A percentile compares a stretch with the other conserved stretches of the same genome.
These are phyloP conservation scores for Coleophoma crateriformis DNA, from an alignment of 2,329 filamentous ascomycete genomes.

Conservation along the genomic window DNA sequence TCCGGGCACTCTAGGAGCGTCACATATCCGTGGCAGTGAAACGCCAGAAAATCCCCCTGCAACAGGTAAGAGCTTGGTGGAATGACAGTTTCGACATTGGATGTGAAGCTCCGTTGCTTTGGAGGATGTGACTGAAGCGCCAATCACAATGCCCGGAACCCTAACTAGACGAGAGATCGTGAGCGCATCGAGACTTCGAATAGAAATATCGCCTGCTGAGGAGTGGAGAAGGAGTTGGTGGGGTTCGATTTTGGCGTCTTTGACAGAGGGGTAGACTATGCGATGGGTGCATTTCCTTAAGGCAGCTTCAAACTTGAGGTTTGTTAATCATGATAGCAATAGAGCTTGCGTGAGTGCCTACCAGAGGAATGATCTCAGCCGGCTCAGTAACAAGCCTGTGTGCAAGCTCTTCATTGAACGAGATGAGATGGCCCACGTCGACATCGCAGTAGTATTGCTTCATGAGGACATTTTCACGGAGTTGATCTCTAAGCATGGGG, in stretches of 20 bases:
- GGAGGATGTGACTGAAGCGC: constrained; percentile 91
- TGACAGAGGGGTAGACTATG: constrained; percentile 79
- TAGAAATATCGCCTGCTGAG: constrained; percentile 82
- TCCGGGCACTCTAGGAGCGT: constrained; percentile 54
- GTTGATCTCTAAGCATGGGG: constrained; percentile 65
- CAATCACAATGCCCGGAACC: constrained; percentile 96
- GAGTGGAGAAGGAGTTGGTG: constrained; percentile 96
- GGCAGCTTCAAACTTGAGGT: constrained; percentile 75
- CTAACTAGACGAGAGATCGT: constrained; percentile 93
- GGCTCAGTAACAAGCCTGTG: constrained; percentile 86
- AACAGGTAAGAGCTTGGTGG: constrained; percentile 65
- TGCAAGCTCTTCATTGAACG: constrained; percentile 91
- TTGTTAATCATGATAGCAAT: constrained; percentile 1
- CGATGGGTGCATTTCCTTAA: constrained; percentile 87
- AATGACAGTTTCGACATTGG: constrained; percentile 80
- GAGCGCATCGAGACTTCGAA: constrained; percentile 87
- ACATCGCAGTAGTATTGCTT: constrained; percentile 96
- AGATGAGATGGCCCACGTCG: constrained; percentile 92
- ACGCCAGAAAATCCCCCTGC: constrained; percentile 84
- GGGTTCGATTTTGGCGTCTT: constrained; percentile 53
- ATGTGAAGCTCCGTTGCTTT: constrained; percentile 86
- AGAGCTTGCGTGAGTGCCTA: constrained; percentile 36
- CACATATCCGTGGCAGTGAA: constrained; percentile 76
- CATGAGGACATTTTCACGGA: constrained; percentile 88
- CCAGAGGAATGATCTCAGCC: constrained; percentile 85